Conservation (phyloP, 495 filamentous ascomycete genomes). For the Neurospora sp. region DNA sequence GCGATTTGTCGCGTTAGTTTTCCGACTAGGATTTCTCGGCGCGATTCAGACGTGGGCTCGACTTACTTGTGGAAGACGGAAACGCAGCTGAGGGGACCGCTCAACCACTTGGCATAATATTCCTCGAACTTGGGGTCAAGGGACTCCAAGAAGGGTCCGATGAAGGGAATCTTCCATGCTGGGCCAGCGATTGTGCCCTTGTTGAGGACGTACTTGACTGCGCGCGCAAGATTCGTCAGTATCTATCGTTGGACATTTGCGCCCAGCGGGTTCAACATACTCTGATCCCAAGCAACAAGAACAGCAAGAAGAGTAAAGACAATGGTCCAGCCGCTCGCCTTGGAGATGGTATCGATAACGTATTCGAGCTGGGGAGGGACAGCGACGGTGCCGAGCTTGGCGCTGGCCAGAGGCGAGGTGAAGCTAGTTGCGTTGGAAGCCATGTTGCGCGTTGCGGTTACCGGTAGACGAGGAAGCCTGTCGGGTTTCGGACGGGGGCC, state of each 20-base stretch:
- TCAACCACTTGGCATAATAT: constrained; percentile 87
- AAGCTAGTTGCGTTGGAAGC: constrained; percentile 58
- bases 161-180: constrained; percentile 79
- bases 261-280: constrained; percentile 37
- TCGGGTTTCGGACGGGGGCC: neutral
- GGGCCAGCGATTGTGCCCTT: constrained; percentile 84
- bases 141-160: constrained; percentile 89
- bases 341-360: constrained; percentile 33
- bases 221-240: constrained; percentile 5
- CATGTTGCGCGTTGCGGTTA: constrained; percentile 35
- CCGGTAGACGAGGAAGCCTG: neutral
- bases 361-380: constrained; percentile 35
- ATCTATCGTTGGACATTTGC: neutral
- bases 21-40: neutral
- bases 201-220: constrained; percentile 75
- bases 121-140: constrained; percentile 84
- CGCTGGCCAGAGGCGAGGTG: constrained; percentile 65
- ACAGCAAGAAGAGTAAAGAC: constrained; percentile 53
- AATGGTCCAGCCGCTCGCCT: constrained; percentile 53
- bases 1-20: neutral
- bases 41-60: neutral
- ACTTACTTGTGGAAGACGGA: constrained; percentile 98
- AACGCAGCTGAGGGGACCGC: constrained; percentile 86
- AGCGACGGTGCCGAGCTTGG: constrained; percentile 37
- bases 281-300: constrained; percentile 78